Base-by-base conservation (phyloP, 257 asterid species). In the Solanum infundibuliforme region DNA sequence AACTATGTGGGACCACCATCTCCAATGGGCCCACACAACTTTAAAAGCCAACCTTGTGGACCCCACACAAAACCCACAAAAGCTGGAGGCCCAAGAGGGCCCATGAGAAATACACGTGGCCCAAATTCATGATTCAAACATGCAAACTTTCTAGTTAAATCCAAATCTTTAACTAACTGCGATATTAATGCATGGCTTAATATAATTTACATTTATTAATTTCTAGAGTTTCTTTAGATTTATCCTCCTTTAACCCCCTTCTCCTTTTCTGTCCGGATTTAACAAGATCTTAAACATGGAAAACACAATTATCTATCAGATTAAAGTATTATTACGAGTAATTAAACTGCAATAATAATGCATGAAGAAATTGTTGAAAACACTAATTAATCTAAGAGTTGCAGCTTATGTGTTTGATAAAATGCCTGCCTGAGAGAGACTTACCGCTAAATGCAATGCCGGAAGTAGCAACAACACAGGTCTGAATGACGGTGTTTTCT, bases 391-490 rank as follows among this genome's bases (percentile, higher is more conserved):
- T 77, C 36, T 16, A 41, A 41, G n/a, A 7, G 66, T n/a, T 79
- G 84, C 27, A 81, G 85, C 29, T 81, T 29, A 46, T 29, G 4
- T 29, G 68, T 81, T 46, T 29, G 85, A 46, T 29, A 46, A 81
- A 46, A 46, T 14, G 66, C 27, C 14, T 1, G 32, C 16, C 16
- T 1, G 34, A 14, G 71, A n/a, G 29, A 25, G 9, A n/a, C 60
- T 29, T 85, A 96, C 99, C 99, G 91, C 99, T 95, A 90, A 96
- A 95, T 87, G 99, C 99, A 29, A 96, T 95, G 93, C 99, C 99
- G 89, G 99, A 94, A 89, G 93, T 7, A 27, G 99, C 99, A n/a
- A 96, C 99, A 25, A 96, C 99, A 66, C 98, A 95, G 0, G 99
- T 96, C 92, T 96, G 99, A 88, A 96, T 95, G 13, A 96, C 99